Base-by-base conservation (phyloP, 2,329 filamentous ascomycete species). In the Pestalotiopsis sp. region DNA sequence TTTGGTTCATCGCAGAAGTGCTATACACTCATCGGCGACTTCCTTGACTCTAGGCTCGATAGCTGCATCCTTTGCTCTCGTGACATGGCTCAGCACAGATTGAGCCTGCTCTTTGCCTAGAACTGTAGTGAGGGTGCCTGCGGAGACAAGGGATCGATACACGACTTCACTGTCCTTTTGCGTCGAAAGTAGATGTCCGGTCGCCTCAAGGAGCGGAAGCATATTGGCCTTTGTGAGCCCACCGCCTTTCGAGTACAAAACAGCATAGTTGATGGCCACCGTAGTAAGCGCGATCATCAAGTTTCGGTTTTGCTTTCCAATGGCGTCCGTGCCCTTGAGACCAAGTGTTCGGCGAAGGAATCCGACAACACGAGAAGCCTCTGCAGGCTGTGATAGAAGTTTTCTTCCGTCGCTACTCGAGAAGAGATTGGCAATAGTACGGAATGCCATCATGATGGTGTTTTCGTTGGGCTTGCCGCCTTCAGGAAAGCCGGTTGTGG, bases 361-460 rank as follows among this genome's bases (percentile, higher is more conserved):
- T 2, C 83, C 80, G 4, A 93, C 82, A 4, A 92, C 87, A 52
- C 86, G 84, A 56, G 91, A 87, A 23, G 81, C 80, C 17, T 85
- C 80, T 1, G 91, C 88, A 58, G 84, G 83, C 23, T 82, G 82
- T 13, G 88, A 86, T 5, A 90, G 88, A 3, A 93, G 81, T 60
- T 84, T 82, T 25, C 93, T 89, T 17, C 96, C 96, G 68, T 91
- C 85, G 0, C 88, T 82, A 0, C 93, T 93, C 70, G 89, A 87
- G 76, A 98, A 97, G 7, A 98, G 83, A 74, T 99, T 99, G 38
- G 90, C 91, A 63, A 98, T 85, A 14, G 91, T 88, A 3, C 96
- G 92, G 13, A 94, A 85, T 0, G 92, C 91, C 85, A 99, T 92
- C 91, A 98, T 97, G 12, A 90, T 88, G 72, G 94, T 94, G 80